Evolutionary conservation across 495 filamentous ascomycete genomes (phyloP), one percentile per base, ranked within the genome.

Genomic region (Venustampulla echinocandica): DNA sequence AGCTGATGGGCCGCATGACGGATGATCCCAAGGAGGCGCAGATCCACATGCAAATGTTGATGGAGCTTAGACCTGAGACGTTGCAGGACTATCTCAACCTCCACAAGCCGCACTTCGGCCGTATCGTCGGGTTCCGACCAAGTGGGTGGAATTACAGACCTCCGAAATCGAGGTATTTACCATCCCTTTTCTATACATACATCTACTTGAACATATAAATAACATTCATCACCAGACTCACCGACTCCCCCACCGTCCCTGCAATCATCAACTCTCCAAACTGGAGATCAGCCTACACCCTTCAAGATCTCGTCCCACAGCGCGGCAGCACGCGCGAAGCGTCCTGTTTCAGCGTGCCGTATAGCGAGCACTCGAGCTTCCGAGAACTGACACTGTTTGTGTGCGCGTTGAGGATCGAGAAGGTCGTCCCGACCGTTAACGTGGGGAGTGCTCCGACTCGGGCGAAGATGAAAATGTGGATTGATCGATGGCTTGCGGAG

Each of bases 41-140:
- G 63, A 87, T 99, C 0, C 92, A 99, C 67, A 95, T 99, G 90
- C 90, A 93, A 48, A 87, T 83, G 48, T 70, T 99, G 5, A 88
- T 88, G 67, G 90, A 96, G 65, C 84, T 97, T 49, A 79, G 83
- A 33, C 77, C 86, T 9, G 86, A 95, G 42, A 92, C 90, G 0
- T 71, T 99, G 7, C 74, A 82, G 41, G 87, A 90, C 50, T 99
- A 99, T 59, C 76, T 99, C 20, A 75, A 82, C 54, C 67, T 71
- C 15, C 78, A 82, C 64, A 81, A 82, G 53, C 78, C 82, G 2
- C 75, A 82, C 52, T 98, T 98, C 63, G 70, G 79, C 0, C 81
- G 85, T 40, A 73, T 94, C 22, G 84, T 97, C n/a, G 93, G 88
- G 3, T 92, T 98, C 62, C 76, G 89, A 0, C 92, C 92, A 0